Conservation (phyloP, 2,329 filamentous ascomycete genomes). For the Penicillium sp. region DNA sequence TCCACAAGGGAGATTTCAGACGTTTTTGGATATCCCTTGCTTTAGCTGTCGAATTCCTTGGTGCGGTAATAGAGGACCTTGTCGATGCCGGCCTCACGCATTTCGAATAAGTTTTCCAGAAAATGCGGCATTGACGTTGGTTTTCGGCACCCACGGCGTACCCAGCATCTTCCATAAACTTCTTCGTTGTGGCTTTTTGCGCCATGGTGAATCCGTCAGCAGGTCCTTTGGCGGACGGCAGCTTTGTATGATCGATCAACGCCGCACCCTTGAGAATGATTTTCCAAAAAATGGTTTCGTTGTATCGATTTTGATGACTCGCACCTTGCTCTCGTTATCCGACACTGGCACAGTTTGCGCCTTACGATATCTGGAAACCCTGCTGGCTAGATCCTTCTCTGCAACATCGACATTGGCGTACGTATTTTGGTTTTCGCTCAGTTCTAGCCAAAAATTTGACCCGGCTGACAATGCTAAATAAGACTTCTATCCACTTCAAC, state of each 20-base stretch:
- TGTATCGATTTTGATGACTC: neutral
- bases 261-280: neutral
- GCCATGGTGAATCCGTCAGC: neutral
- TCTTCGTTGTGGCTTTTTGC: neutral
- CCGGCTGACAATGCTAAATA: no score
- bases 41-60: constrained; percentile 23
- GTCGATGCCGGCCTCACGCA: constrained; percentile 8
- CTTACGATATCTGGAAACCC: no score
- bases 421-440: no score
- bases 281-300: neutral
- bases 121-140: neutral
- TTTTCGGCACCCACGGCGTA: neutral
- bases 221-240: neutral
- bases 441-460: no score
- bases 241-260: neutral
- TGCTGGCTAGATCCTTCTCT: no score
- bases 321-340: no score
- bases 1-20: constrained; percentile 15
- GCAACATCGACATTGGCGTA: no score
- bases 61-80: constrained; percentile 23
- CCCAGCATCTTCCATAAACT: neutral
- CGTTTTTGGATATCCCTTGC: constrained; percentile 10
- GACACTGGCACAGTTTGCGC: no score
- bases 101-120: constrained; percentile 15
- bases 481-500: no score